Evolutionary conservation across 2,329 filamentous ascomycete species (phyloP).

Genomic region (Arthrobotrys pseudoclavata): DNA sequence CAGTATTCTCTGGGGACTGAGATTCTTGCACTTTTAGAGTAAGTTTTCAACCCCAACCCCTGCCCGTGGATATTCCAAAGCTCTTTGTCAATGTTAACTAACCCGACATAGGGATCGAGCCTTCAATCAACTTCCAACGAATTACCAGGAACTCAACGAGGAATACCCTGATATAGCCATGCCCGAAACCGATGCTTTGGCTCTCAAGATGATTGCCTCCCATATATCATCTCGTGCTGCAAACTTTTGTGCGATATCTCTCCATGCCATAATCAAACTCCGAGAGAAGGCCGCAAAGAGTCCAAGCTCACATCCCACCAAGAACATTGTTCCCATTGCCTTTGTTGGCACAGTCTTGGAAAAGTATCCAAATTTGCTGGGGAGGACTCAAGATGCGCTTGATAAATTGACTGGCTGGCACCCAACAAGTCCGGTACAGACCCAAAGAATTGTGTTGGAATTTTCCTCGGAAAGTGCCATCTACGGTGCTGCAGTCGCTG

Average conservation of each 20-base stretch:
- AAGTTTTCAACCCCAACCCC: neutral
- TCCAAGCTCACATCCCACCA: slow-evolving; percentile 9
- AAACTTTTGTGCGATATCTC: slow-evolving; percentile 55
- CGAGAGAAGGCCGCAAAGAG: slow-evolving; percentile 23
- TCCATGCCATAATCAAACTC: slow-evolving; percentile 50
- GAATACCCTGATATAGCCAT: slow-evolving; percentile 29
- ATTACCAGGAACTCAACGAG: slow-evolving; percentile 26
- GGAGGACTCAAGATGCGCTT: slow-evolving; percentile 37
- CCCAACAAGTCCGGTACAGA: neutral
- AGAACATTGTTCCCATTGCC: slow-evolving; percentile 47
- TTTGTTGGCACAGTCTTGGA: slow-evolving; percentile 55
- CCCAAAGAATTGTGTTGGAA: slow-evolving; percentile 40
- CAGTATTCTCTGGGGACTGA: slow-evolving; percentile 45
- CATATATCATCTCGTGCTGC: slow-evolving; percentile 53
- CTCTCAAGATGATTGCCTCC: slow-evolving; percentile 37
- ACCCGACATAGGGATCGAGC: neutral
- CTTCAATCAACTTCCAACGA: slow-evolving; percentile 19
- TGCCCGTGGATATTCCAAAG: neutral
- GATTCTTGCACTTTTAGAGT: slow-evolving; percentile 50
- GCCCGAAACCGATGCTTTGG: slow-evolving; percentile 20
- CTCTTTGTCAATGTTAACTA: neutral
- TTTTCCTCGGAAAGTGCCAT: slow-evolving; percentile 55
- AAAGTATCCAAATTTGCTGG: slow-evolving; percentile 46
- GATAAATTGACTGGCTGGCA: slow-evolving; percentile 47
- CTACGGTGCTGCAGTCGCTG: slow-evolving; percentile 51